A percentile compares a stretch with the other conserved stretches of the same genome.
Conservation (phyloP, 768 basidiomycete genomes). For the Macrolepiota dolichaula region DNA sequence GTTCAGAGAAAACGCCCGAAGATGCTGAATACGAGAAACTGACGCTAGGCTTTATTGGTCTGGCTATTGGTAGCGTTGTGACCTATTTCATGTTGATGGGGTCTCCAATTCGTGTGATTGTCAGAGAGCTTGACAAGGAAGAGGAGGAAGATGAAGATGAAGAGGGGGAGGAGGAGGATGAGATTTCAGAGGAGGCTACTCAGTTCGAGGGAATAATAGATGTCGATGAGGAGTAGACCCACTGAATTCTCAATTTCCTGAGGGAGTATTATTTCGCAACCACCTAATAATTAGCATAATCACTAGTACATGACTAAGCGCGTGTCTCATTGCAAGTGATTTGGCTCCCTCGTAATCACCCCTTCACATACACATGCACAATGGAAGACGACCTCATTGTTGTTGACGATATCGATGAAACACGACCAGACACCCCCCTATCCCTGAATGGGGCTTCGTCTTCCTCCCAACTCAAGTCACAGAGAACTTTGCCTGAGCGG, state of each 20-base stretch:
- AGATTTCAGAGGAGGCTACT: constrained; percentile 3
- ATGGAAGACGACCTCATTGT: constrained; percentile 65
- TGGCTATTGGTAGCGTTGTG: constrained; percentile 39
- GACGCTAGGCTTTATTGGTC: constrained; percentile 52
- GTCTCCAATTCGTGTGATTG: constrained; percentile 10
- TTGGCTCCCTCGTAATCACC: background rate
- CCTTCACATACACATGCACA: background rate
- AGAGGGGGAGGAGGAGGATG: constrained; percentile 11
- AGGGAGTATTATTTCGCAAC: too few species aligned
- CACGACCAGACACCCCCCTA: constrained; percentile 32
- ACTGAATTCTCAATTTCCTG: too few species aligned
- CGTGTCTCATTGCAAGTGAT: background rate
- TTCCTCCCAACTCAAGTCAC: constrained; percentile 6
- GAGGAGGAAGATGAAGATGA: constrained; percentile 6
- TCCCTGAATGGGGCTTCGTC: constrained; percentile 12
- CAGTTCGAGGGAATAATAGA: background rate
- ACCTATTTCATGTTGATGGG: constrained; percentile 33
- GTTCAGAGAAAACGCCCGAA: constrained; percentile 28
- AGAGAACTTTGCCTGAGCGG: constrained; percentile 18
- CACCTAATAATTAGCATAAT: background rate
- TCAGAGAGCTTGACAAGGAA: constrained; percentile 11
- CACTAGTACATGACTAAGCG: constrained; percentile 10
- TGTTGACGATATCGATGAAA: constrained; percentile 50
- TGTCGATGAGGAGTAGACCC: background rate
- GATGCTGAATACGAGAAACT: constrained; percentile 45